Conservation (phyloP, 169 alveolate genomes). For the Eimeria necatrix region DNA sequence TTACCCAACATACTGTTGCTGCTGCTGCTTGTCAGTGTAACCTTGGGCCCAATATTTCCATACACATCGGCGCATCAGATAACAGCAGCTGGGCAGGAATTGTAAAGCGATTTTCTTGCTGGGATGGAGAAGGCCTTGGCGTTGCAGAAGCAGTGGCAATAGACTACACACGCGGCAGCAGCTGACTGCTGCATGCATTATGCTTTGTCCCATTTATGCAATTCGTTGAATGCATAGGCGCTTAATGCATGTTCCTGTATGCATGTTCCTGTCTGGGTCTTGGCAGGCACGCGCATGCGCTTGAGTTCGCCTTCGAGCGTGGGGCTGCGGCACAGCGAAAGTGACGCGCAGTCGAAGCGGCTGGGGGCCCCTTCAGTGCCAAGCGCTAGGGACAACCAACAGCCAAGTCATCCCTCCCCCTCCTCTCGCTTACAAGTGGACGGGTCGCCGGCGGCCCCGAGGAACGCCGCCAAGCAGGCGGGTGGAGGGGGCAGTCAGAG, state of each 20-base stretch:
- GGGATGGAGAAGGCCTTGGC: too few relatives aligned
- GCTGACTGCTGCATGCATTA: too few relatives aligned
- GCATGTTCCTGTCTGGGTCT: not conserved
- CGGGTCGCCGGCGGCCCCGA: not conserved
- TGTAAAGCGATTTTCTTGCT: too few relatives aligned
- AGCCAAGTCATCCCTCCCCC: not conserved
- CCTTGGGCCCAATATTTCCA: too few relatives aligned
- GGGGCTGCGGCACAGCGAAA: not conserved
- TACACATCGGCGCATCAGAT: too few relatives aligned
- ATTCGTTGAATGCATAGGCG: too few relatives aligned
- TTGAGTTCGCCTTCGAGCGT: not conserved
- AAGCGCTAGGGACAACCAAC: not conserved
- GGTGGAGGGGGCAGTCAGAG: slow-evolving; percentile 15
- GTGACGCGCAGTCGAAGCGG: not conserved
- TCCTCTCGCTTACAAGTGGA: not conserved
- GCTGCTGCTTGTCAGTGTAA: too few relatives aligned
- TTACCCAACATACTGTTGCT: not conserved
- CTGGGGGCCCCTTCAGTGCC: not conserved
- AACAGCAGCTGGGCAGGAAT: too few relatives aligned
- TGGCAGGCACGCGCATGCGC: slow-evolving; percentile 26
- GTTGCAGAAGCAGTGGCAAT: too few relatives aligned
- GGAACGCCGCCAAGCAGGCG: not conserved
- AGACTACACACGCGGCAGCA: too few relatives aligned
- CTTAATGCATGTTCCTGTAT: not conserved
- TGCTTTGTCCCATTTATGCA: too few relatives aligned